Evolutionary conservation across 495 filamentous ascomycete genomes (phyloP), one percentile per base, ranked within the genome.

Genomic region (Coniosporium apollinis): DNA sequence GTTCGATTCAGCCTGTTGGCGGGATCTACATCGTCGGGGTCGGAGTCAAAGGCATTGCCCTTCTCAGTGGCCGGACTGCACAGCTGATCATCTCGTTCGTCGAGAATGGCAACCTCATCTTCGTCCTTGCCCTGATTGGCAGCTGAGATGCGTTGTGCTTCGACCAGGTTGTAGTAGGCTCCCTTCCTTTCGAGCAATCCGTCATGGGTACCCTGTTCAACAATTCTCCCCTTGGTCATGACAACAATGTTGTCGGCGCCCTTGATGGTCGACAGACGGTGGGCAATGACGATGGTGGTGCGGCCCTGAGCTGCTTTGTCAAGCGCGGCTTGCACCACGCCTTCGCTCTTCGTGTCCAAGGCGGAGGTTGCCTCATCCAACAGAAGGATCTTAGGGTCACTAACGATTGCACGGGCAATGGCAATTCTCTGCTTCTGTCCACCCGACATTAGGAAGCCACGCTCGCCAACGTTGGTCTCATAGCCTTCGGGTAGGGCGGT

Each of bases 391-490:
- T 89, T 91, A n/a, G 89, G 89, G 50, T 97, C 79, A 30, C 75
- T 82, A 19, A 96, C 82, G 37, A 97, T 74, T 20, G 86, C 87
- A 47, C 89, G 72, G 5, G 89, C 87, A 56, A 79, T 79, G 3
- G 73, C 72, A 52, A 94, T 89, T 40, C 89, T 81, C 53, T 97
- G 89, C 54, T 94, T 94, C 59, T 97, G 89, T 19, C 89, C 89
- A 54, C 89, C 89, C 36, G 79, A 86, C 22, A 97, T 65, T 26
- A 94, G 57, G 55, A 92, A 92, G 9, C 89, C 89, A 29, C 89
- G 79, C 55, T 96, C 87, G 35, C 89, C 89, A 34, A 97, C 89
- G 43, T 91, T 81, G 0, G 89, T 96, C 46, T 94, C 74, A 49
- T 94, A 94, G 1, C 79, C 76, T 52, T 94, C 79, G 0, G 89